Percentiles rank a stretch among this genome's conserved stretches.
These are phyloP conservation scores for Tanozyma kutaoensis DNA, from an alignment of 805 yeast genomes.

Conservation along the genomic window DNA sequence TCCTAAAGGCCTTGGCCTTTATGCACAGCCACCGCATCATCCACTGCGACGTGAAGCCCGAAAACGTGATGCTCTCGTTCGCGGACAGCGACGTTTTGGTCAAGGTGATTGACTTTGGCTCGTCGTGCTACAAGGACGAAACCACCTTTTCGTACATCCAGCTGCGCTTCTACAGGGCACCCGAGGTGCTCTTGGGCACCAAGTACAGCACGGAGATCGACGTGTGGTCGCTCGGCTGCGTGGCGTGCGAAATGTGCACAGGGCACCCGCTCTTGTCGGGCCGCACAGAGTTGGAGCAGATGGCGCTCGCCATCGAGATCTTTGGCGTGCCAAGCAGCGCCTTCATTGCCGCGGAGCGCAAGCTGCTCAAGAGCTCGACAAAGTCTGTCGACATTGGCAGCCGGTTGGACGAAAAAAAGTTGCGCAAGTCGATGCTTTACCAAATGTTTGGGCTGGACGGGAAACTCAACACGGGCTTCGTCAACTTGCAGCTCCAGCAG, in stretches of 20 bases:
- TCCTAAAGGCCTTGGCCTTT: constrained; percentile 45
- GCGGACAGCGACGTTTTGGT: constrained; percentile 30
- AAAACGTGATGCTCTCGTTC: constrained; percentile 43
- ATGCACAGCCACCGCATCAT: constrained; percentile 46
- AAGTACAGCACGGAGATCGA: constrained; percentile 35
- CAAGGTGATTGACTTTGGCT: constrained; percentile 75
- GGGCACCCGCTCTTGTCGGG: constrained; percentile 8
- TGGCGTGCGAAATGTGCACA: constrained; percentile 5
- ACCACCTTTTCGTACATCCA: constrained; percentile 37
- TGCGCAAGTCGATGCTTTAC: constrained; percentile 20
- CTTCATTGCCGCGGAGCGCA: constrained; percentile 25
- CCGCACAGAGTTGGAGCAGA: constrained; percentile 33
- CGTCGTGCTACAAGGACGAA: constrained; percentile 35
- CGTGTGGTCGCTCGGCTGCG: not conserved
- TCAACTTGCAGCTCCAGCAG: constrained; percentile 13
- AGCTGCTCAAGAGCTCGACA: constrained; percentile 14
- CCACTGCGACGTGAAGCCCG: constrained; percentile 84
- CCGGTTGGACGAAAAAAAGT: constrained; percentile 15
- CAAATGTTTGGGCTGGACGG: constrained; percentile 26
- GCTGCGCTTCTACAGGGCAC: constrained; percentile 68
- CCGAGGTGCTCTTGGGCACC: constrained; percentile 62
- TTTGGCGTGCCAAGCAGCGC: constrained; percentile 34
- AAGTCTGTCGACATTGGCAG: constrained; percentile 5
- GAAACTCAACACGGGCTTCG: constrained; percentile 18
- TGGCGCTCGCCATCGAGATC: constrained; percentile 26